Percentiles rank a stretch among this genome's conserved stretches.
Evolutionary conservation across 768 basidiomycete species (phyloP).

Genomic region (Lactifluus echinatus): DNA sequence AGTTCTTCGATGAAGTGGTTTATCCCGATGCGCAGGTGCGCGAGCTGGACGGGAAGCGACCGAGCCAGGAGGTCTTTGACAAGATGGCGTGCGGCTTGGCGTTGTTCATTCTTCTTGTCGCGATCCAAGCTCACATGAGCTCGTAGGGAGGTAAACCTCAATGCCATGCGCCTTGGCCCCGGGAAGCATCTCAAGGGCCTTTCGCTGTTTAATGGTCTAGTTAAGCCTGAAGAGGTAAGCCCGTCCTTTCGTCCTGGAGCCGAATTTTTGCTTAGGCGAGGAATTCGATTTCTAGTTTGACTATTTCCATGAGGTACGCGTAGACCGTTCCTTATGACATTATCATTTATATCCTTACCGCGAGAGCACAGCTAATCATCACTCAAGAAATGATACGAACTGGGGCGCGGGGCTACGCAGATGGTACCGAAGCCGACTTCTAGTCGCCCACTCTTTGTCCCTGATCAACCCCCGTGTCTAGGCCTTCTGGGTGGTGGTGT

Average conservation of each 20-base stretch:
- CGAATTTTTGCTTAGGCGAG: not conserved
- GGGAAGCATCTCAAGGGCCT: slow-evolving; percentile 78
- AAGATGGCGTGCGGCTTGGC: slow-evolving; percentile 60
- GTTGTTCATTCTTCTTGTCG: not conserved
- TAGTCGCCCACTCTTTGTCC: slow-evolving; percentile 30
- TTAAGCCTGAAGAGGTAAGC: slow-evolving; percentile 59
- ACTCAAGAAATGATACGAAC: slow-evolving; percentile 35
- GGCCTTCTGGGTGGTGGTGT: slow-evolving; percentile 64
- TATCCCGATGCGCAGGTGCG: slow-evolving; percentile 42
- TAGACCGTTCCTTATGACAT: not conserved
- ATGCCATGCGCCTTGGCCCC: slow-evolving; percentile 93
- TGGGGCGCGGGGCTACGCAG: slow-evolving; percentile 73
- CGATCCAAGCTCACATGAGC: slow-evolving; percentile 19
- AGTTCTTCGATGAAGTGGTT: slow-evolving; percentile 63
- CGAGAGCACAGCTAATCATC: slow-evolving; percentile 24
- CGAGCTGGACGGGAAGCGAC: slow-evolving; percentile 86
- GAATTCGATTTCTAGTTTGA: slow-evolving; percentile 42
- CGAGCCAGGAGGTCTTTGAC: slow-evolving; percentile 67
- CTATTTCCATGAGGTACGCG: slow-evolving; percentile 73
- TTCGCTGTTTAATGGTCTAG: slow-evolving; percentile 63
- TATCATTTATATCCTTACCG: not conserved
- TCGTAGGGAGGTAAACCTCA: slow-evolving; percentile 55
- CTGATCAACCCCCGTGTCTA: not conserved
- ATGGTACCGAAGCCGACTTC: slow-evolving; percentile 30
- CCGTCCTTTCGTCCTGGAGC: not conserved